A percentile compares a stretch with the other conserved stretches of the same genome.
Conservation (phyloP, 2,329 filamentous ascomycete species). For the Cadophora gregata region DNA sequence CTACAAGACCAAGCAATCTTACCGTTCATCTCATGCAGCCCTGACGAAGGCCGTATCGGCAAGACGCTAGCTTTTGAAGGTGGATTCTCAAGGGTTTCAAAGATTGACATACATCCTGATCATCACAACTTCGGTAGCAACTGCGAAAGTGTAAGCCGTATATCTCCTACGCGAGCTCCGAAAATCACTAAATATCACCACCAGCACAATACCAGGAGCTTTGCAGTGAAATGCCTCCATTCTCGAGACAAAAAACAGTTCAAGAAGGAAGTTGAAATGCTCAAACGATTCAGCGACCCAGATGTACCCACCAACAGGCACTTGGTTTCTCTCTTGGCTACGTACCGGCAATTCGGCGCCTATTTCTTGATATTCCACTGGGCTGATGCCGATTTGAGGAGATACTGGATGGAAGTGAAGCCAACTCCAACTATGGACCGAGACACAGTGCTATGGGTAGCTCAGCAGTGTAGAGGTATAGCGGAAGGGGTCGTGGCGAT, state of each 20-base stretch:
- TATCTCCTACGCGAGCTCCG: too few relatives aligned
- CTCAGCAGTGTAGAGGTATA: constrained; percentile 10
- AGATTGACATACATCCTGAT: constrained; percentile 17
- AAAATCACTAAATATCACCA: background rate
- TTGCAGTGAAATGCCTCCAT: constrained; percentile 18
- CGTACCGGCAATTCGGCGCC: background rate
- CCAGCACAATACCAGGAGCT: background rate
- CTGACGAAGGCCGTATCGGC: background rate
- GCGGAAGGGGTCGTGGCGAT: background rate
- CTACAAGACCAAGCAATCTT: constrained; percentile 13
- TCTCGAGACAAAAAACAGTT: constrained; percentile 7
- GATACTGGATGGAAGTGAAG: constrained; percentile 12
- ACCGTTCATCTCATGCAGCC: constrained; percentile 3
- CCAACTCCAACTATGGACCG: background rate
- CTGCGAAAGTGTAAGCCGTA: too few relatives aligned
- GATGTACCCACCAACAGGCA: background rate
- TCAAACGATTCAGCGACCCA: constrained; percentile 10
- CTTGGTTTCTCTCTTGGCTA: constrained; percentile 11
- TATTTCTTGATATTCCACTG: constrained; percentile 21
- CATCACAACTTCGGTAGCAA: constrained; percentile 10
- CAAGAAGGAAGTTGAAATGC: constrained; percentile 19
- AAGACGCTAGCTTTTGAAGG: background rate
- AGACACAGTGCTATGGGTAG: constrained; percentile 14
- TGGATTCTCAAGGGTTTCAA: constrained; percentile 16
- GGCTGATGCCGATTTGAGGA: constrained; percentile 16